Evolutionary conservation across 768 basidiomycete genomes (phyloP), one percentile per base, ranked within the genome.

Genomic region (Artomyces pyxidatus): DNA sequence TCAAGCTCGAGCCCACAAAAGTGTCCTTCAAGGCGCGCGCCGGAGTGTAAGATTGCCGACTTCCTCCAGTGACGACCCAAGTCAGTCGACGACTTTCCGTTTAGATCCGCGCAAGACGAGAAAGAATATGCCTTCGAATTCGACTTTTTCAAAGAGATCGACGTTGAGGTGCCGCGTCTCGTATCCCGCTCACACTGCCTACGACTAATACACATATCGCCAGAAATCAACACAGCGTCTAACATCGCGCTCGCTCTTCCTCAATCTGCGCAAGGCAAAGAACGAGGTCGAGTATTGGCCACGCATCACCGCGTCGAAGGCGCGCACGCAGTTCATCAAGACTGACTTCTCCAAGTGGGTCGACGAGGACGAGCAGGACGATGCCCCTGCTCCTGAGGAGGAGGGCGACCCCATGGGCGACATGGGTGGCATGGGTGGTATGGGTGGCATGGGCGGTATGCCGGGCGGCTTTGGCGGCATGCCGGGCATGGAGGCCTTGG

Each of bases 321-420:
- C 78, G 52, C 88, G 78, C 68, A 80, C 75, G 44, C 71, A 81
- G 49, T 94, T 80, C 69, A 71, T 97, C 67, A 97, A 96, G 77
- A 96, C 92, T 39, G 90, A 97, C 67, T 97, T 97, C 65, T 73
- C 73, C 56, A 95, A 88, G 71, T 97, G 93, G 93, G 85, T 87
- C 37, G 94, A 97, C 61, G 94, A 97, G 71, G 95, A 97, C 63
- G 94, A 98, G 64, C 95, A 97, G 69, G 86, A 88, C 35, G 85
- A 74, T 44, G 76, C 68, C 21, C 57, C 65, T 1, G 61, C 54
- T 8, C 50, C 70, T n/a, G 63, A 67, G 2, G 74, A 72, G 9
- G 78, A 75, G 0, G 80, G 82, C 2, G 51, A 61, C 4, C 53
- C 63, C 28, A 49, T 58, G 37, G 66, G 74, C 2, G 80, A 81